Conservation (phyloP, 768 basidiomycete genomes). For the Serpula lacrymans region DNA sequence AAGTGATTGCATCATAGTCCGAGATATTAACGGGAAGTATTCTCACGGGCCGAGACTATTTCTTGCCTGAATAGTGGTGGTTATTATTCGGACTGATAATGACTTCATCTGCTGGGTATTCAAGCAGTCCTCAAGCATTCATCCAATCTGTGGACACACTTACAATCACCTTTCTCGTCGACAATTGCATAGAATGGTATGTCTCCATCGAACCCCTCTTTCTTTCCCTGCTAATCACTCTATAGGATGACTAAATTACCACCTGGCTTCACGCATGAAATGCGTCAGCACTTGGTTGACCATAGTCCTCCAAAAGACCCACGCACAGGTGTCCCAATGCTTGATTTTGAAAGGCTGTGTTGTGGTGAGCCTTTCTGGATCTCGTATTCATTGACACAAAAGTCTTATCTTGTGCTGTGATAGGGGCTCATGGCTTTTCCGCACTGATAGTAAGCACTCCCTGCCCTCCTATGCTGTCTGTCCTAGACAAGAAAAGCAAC, state of each 20-base stretch:
- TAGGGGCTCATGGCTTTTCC: constrained; percentile 87
- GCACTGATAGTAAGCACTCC: constrained; percentile 59
- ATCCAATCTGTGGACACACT: constrained; percentile 40
- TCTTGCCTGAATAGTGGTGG: no score
- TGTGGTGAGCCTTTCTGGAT: constrained; percentile 47
- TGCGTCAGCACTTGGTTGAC: constrained; percentile 57
- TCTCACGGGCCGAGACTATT: no score
- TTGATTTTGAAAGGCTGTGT: constrained; percentile 72
- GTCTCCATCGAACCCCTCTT: background rate
- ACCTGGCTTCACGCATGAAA: constrained; percentile 72
- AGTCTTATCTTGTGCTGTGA: no score
- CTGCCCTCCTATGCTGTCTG: background rate
- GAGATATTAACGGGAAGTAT: no score
- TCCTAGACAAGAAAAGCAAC: background rate
- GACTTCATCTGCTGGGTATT: no score
- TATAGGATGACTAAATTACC: constrained; percentile 77
- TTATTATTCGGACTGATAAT: no score
- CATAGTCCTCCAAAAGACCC: constrained; percentile 41
- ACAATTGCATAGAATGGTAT: constrained; percentile 80
- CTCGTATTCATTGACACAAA: background rate
- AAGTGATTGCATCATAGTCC: no score
- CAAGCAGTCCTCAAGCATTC: no score
- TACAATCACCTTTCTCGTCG: constrained; percentile 65
- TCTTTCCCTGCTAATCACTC: background rate
- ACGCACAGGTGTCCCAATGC: constrained; percentile 53